Evolutionary conservation across 2,329 filamentous ascomycete species (phyloP), one percentile per base, ranked within the genome.

Genomic region (Byssothecium circinans): DNA sequence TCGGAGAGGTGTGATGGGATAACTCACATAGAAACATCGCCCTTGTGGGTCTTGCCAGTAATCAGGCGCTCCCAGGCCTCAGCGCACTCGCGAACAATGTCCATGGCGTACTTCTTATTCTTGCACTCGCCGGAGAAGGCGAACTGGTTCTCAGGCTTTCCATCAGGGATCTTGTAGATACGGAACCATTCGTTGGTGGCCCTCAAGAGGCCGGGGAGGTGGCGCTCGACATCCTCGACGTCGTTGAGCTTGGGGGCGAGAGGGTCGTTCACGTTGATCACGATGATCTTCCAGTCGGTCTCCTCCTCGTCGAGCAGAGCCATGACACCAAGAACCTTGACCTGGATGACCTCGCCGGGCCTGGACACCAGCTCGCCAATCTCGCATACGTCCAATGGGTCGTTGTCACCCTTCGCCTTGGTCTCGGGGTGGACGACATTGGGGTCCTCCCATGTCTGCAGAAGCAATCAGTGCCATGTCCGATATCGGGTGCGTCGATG

Each of bases 161-260:
- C 94, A 73, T 99, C 94, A 72, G 94, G 94, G 78, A 99, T 99
- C 84, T 99, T 99, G 88, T 99, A 99, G 85, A 99, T 99, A 76
- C 94, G 91, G 91, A 99, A 99, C 94, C 94, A 99, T 82, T 99
- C 94, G 73, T 99, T 99, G 73, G 92, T 97, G 72, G 94, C 94
- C 63, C 94, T 88, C 74, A 99, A 84, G 51, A 99, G 89, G 66
- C 94, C 94, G 52, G 94, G 94, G 49, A 99, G 86, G 81, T 97
- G 94, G 72, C 92, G 87, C 84, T 99, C 94, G 64, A 99, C 94
- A 73, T 99, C 94, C 84, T 97, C 94, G 57, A 97, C 87, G 75
- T 97, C 92, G 80, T 99, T 92, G 73, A 99, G 88, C 85, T 96
- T 96, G 70, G 89, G 78, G 47, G 94, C 94, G 58, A 99, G 83